Evolutionary conservation across 495 filamentous ascomycete genomes (phyloP), one percentile per base, ranked within the genome.

Genomic region (Penicillium taxi): DNA sequence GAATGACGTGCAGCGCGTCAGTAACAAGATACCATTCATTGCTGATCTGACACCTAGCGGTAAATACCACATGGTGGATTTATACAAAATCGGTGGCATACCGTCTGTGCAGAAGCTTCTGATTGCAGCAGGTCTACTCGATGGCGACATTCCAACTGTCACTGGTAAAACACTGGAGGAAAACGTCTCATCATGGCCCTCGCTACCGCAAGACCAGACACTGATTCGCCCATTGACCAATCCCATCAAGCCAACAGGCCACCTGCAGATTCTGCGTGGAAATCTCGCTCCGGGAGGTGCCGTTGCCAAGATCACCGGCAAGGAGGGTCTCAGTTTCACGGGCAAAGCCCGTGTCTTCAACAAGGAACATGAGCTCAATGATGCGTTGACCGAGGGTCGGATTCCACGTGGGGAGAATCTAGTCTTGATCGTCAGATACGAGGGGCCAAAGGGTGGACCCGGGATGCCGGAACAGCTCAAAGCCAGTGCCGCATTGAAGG

Each of bases 401-500:
- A 87, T 88, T 44, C 83, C 86, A 22, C 77, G 72, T 28, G 71
- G 75, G 18, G 82, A 88, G 50, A 93, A 93, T 50, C 72, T 94
- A n/a, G 91, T 96, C 8, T 66, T 95, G 26, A 77, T 96, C 13
- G 90, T 98, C 23, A 81, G 91, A 22, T 96, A 95, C 54, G 91
- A 98, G 58, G 91, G 91, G 1, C 91, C 91, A 5, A 88, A 86
- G 56, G 91, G 91, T 51, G 91, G 90, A 0, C 91, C 91, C 5
- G 91, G 91, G 11, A 98, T 98, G 91, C 91, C 91, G n/a, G 91
- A 98, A 61, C 88, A 95, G 65, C 73, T 95, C 21, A 87, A 82
- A 53, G 82, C 91, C 6, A 82, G 75, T 44, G 90, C 88, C 1
- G 84, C 86, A 5, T 79, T 98, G 20, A 94, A 94, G 85, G 91